These are phyloP conservation scores for Pythium rhizo-oryzae DNA, from an alignment of 352 stramenopile genomes.

Conservation along the genomic window DNA sequence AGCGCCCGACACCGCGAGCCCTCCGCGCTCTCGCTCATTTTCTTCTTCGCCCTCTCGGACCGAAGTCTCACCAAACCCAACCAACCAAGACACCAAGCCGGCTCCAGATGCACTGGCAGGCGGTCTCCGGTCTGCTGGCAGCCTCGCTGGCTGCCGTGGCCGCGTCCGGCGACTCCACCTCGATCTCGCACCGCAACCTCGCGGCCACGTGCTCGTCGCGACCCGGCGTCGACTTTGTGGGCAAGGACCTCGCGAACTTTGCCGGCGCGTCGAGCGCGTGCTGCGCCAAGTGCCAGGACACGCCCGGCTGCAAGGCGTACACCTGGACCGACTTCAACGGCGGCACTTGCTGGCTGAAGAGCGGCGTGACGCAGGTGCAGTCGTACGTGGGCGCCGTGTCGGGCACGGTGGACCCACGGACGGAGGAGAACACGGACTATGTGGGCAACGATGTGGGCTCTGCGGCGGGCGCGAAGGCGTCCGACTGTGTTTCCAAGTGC, in stretches of 20 bases:
- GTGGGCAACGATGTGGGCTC: constrained; percentile 20
- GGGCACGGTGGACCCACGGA: not conserved
- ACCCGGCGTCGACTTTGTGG: not conserved
- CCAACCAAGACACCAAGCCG: not conserved
- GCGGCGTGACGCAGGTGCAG: constrained; percentile 6
- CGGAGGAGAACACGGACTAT: constrained; percentile 5
- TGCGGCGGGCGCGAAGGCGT: not conserved
- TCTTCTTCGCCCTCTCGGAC: constrained; percentile 4
- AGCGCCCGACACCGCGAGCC: too few relatives aligned
- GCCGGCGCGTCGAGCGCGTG: not conserved
- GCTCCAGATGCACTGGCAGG: not conserved
- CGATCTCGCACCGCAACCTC: not conserved
- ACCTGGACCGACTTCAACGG: constrained; percentile 53
- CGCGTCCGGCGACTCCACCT: not conserved
- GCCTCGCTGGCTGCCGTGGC: constrained; percentile 1
- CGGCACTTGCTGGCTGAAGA: constrained; percentile 64
- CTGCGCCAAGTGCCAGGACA: not conserved
- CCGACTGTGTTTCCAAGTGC: constrained; percentile 6
- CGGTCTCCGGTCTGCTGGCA: not conserved
- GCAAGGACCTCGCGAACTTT: constrained; percentile 9
- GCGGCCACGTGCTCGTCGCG: not conserved
- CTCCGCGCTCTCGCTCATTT: not conserved
- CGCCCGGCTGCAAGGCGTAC: constrained; percentile 10
- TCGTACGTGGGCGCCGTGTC: not conserved
- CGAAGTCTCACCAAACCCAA: not conserved